Base-by-base conservation (phyloP, 495 filamentous ascomycete genomes). In the Podospora sp. region DNA sequence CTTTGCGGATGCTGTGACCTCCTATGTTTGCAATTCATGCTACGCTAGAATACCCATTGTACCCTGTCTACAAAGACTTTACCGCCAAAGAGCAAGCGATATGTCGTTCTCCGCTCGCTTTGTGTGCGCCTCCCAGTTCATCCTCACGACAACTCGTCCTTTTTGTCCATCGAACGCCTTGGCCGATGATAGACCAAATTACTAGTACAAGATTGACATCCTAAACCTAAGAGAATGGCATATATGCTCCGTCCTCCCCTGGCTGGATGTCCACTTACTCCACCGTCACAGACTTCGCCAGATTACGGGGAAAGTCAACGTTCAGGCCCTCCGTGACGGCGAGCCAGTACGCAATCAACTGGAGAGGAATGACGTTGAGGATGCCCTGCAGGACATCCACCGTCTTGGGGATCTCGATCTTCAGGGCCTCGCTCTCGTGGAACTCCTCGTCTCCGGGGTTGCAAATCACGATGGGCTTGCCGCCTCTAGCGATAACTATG, bases 231-330 rank as follows among this genome's bases (percentile, higher is more conserved):
- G 11, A 46, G 58, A 18, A 53, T 58, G 52, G 22, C 40, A 6
- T 6, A 6, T 36, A 40, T 24, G 27, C 56, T 6, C 1, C 36
- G n/a, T 40, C 22, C 33, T 62, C 26, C 21, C 21, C 26, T 22
- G 26, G 6, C 14, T 16, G 18, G n/a, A 35, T 60, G 2, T 21
- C 60, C 25, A 60, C 21, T 83, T 92, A 99, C 86, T 99, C 95
- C 63, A 99, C 95, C 52, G 95, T 99, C 62, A 99, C 95, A 65
- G 94, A 97, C 88, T 99, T 99, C 75, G 95, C 95, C 76, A 99
- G 81, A 82, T 99, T 99, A 70, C 95, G 88, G 40, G 95, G 96
- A 86, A 97, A 97, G 76, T 97, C 94, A 62, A 97, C 94, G 75
- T 98, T 97, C 65, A 97, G 84, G 51, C 95, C 95, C 82, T 97